These are phyloP conservation scores for Vaccinium vitisidaea DNA, from an alignment of 148 eudicot species.

Conservation along the genomic window DNA sequence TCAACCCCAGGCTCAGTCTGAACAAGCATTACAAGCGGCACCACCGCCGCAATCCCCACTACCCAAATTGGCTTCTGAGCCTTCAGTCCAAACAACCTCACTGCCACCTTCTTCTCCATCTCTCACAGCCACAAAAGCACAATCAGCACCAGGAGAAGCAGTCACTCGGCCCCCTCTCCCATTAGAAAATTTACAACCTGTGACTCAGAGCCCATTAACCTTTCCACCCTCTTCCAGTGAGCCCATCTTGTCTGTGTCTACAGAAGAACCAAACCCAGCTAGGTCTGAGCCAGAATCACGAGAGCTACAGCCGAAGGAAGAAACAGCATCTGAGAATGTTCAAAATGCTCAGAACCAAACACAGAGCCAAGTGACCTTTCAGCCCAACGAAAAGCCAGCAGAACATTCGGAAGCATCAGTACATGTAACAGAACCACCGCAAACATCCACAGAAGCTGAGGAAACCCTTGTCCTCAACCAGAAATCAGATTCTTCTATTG, in stretches of 20 bases:
- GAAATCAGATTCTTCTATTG: constrained; percentile 15
- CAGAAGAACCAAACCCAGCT: constrained; percentile 11
- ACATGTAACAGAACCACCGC: neutral
- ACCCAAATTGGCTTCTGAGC: constrained; percentile 13
- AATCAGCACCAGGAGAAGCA: constrained; percentile 7
- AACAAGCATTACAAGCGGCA: constrained; percentile 15
- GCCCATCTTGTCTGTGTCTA: neutral
- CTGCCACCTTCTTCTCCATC: neutral
- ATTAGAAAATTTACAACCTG: neutral
- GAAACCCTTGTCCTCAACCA: neutral
- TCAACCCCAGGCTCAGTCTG: constrained; percentile 15
- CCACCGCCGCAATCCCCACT: constrained; percentile 25
- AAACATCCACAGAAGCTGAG: neutral
- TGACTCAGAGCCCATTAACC: neutral
- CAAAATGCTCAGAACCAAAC: neutral
- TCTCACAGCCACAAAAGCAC: constrained; percentile 12
- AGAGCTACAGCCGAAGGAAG: neutral
- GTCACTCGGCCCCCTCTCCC: neutral
- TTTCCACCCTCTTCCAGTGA: constrained; percentile 2
- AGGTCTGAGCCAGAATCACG: constrained; percentile 6
- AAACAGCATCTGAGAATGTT: neutral
- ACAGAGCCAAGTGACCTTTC: constrained; percentile 3
- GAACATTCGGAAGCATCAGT: constrained; percentile 15
- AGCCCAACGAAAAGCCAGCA: constrained; percentile 5
- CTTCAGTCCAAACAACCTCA: neutral